Evolutionary conservation across 352 stramenopile genomes (phyloP).

Genomic region (Globisporangium sylvaticum): DNA sequence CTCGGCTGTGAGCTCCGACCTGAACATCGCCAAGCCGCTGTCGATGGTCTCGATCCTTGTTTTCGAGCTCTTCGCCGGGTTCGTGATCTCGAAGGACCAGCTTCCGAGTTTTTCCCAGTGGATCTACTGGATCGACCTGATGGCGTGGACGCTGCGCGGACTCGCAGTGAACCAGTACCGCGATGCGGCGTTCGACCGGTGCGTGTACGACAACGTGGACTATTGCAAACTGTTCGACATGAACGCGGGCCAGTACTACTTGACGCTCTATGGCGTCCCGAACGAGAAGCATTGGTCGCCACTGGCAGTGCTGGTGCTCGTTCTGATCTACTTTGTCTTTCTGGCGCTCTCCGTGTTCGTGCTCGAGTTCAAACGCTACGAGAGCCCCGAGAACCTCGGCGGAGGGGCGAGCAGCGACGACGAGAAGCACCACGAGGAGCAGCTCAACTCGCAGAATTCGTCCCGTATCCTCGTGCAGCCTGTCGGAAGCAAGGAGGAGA

Average conservation of each 20-base stretch:
- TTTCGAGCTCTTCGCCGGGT: slow-evolving; percentile 30
- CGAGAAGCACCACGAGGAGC: neutral
- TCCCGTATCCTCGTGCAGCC: slow-evolving; percentile 22
- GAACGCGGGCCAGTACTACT: slow-evolving; percentile 16
- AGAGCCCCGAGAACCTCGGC: slow-evolving; percentile 5
- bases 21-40: slow-evolving; percentile 23
- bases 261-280: slow-evolving; percentile 21
- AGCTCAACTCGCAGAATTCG: slow-evolving; percentile 6
- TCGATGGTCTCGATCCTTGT: slow-evolving; percentile 24
- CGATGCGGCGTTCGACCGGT: slow-evolving; percentile 5
- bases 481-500: no score
- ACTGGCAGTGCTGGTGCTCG: slow-evolving; percentile 18
- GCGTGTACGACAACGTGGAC: slow-evolving; percentile 17
- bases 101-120: slow-evolving; percentile 27
- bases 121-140: slow-evolving; percentile 40
- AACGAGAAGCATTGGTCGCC: slow-evolving; percentile 16
- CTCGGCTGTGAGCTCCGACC: slow-evolving; percentile 7
- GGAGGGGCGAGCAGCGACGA: neutral
- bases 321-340: slow-evolving; percentile 21
- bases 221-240: slow-evolving; percentile 10
- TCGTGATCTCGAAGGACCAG: slow-evolving; percentile 24
- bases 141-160: slow-evolving; percentile 23
- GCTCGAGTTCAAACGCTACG: slow-evolving; percentile 22
- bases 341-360: slow-evolving; percentile 21
- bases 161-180: slow-evolving; percentile 20